Conservation (phyloP, 495 filamentous ascomycete genomes). For the Talaromyces adpressus region DNA sequence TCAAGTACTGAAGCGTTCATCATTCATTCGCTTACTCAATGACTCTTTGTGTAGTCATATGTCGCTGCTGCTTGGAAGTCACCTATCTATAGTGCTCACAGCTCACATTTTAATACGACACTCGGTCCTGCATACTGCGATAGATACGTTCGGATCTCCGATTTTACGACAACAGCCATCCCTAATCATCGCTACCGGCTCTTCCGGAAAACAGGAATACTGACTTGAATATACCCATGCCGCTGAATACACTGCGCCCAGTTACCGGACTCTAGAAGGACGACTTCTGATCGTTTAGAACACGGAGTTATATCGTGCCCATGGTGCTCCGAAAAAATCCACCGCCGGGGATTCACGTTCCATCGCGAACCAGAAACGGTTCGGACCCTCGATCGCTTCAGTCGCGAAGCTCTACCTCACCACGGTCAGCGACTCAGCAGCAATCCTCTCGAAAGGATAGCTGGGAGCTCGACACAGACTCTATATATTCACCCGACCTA, state of each 20-base stretch:
- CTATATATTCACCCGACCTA: conserved; percentile 36
- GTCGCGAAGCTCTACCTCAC: conserved; percentile 23
- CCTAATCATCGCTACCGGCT: background rate
- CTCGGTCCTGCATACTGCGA: background rate
- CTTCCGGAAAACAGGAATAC: too few species aligned
- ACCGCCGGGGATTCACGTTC: conserved; percentile 34
- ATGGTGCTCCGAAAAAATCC: conserved; percentile 43
- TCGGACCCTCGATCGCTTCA: conserved; percentile 18
- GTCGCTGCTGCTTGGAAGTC: background rate
- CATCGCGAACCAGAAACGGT: conserved; percentile 27
- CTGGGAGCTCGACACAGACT: conserved; percentile 11
- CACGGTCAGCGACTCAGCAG: conserved; percentile 14
- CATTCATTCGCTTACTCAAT: too few species aligned
- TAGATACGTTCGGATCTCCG: background rate
- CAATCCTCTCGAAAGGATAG: conserved; percentile 6
- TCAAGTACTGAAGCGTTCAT: background rate
- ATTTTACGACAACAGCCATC: background rate
- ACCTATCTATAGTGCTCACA: background rate
- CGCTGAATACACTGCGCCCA: background rate
- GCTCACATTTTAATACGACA: background rate
- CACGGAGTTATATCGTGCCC: conserved; percentile 12
- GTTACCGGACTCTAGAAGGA: background rate
- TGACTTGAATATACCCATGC: background rate
- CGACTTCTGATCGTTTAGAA: background rate
- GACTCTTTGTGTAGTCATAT: background rate